These are phyloP conservation scores for Leptographium lundbergii DNA, from an alignment of 2,329 filamentous ascomycete species.

Conservation along the genomic window DNA sequence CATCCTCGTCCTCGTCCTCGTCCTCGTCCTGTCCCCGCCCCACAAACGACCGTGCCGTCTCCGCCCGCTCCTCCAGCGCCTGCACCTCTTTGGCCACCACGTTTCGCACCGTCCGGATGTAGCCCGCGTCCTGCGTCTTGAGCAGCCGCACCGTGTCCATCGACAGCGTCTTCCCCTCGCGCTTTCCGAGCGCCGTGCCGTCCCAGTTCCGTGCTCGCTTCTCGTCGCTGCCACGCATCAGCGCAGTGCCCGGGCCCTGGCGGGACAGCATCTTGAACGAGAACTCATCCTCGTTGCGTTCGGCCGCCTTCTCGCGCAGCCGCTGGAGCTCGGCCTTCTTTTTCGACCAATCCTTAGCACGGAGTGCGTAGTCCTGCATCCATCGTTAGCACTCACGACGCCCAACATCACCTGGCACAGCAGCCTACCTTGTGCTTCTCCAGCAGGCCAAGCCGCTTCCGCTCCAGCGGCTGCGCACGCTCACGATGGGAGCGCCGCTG, in stretches of 20 bases:
- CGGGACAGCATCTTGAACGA: slow-evolving; percentile 58
- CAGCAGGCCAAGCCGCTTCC: slow-evolving; percentile 76
- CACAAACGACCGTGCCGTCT: slow-evolving; percentile 27
- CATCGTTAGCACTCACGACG: neutral
- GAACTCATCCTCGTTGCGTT: slow-evolving; percentile 62
- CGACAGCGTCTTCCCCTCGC: slow-evolving; percentile 42
- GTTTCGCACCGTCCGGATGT: slow-evolving; percentile 50
- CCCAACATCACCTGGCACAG: neutral
- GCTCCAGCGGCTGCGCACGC: slow-evolving; percentile 74
- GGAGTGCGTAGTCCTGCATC: slow-evolving; percentile 22
- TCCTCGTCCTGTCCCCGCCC: slow-evolving; percentile 20
- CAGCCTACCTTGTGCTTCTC: slow-evolving; percentile 77
- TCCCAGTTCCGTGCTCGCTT: slow-evolving; percentile 33
- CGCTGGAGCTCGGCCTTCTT: slow-evolving; percentile 49
- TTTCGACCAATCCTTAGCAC: slow-evolving; percentile 52
- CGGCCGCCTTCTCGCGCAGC: slow-evolving; percentile 47
- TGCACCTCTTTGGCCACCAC: slow-evolving; percentile 45
- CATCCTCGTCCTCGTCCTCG: slow-evolving; percentile 19
- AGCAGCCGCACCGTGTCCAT: slow-evolving; percentile 47
- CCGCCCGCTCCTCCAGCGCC: slow-evolving; percentile 38
- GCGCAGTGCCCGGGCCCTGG: slow-evolving; percentile 34
- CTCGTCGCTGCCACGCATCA: slow-evolving; percentile 23
- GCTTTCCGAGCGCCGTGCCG: slow-evolving; percentile 44
- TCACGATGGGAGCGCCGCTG: slow-evolving; percentile 59
- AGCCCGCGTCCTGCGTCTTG: slow-evolving; percentile 58